These are phyloP conservation scores for Ilyonectria destructans DNA, from an alignment of 2,329 filamentous ascomycete genomes.

Conservation along the genomic window DNA sequence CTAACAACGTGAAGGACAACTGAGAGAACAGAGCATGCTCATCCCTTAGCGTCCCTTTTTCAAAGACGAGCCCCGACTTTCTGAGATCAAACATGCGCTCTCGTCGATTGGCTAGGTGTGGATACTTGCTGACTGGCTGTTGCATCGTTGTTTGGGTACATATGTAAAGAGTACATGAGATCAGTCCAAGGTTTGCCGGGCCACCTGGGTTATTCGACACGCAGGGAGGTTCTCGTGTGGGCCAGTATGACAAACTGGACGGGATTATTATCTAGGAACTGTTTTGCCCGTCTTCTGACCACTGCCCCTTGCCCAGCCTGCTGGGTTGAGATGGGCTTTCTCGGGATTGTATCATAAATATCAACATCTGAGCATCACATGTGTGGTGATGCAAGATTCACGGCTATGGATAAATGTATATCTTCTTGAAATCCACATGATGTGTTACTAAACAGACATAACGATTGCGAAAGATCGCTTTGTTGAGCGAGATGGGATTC, in stretches of 20 bases:
- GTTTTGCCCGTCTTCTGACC: too few relatives aligned
- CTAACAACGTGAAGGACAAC: background rate
- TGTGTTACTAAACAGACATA: background rate
- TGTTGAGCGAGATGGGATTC: too few relatives aligned
- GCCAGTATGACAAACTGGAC: background rate
- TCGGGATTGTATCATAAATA: background rate
- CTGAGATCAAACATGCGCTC: background rate
- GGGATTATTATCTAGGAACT: background rate
- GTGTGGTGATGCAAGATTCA: background rate
- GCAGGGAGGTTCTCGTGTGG: background rate
- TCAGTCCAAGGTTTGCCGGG: background rate
- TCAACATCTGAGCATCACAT: background rate
- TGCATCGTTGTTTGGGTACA: background rate
- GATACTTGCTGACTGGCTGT: background rate
- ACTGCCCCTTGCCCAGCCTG: background rate
- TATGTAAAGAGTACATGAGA: background rate
- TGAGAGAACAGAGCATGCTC: background rate
- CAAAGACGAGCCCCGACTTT: background rate
- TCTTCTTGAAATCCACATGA: background rate
- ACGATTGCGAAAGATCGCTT: too few relatives aligned
- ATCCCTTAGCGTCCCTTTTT: background rate
- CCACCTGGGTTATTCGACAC: background rate
- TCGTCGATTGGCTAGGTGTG: too few relatives aligned
- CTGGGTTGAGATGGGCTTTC: background rate
- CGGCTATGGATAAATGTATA: background rate